These are phyloP conservation scores for Russula olivacea DNA, from an alignment of 768 basidiomycete species.

Conservation along the genomic window DNA sequence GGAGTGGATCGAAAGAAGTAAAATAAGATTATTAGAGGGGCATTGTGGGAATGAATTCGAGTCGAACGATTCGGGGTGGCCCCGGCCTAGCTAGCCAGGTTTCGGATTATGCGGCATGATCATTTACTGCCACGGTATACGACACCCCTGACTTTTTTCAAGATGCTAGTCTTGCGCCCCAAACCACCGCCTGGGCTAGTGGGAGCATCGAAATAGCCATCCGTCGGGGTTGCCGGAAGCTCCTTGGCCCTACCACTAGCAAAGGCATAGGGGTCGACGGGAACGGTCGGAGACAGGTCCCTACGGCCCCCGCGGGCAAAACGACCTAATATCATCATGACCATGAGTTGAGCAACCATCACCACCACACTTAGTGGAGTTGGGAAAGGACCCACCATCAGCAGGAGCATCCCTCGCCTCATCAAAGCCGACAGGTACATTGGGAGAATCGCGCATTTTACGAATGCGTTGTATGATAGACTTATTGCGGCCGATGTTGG, in stretches of 20 bases:
- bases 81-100: not conserved
- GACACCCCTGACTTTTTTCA: conserved; percentile 24
- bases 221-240: conserved; percentile 37
- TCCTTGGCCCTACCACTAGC: conserved; percentile 61
- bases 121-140: conserved; percentile 22
- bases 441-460: conserved; percentile 82
- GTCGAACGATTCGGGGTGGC: not conserved
- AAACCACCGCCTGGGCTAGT: conserved; percentile 15
- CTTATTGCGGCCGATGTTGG: conserved; percentile 62
- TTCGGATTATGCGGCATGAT: not conserved
- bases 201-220: conserved; percentile 11
- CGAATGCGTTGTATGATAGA: conserved; percentile 85
- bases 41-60: not conserved
- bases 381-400: conserved; percentile 39
- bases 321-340: conserved; percentile 65
- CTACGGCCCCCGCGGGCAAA: conserved; percentile 45
- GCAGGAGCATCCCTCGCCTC: conserved; percentile 37
- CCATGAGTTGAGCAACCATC: conserved; percentile 57
- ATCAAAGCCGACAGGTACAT: conserved; percentile 57
- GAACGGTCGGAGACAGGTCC: conserved; percentile 31
- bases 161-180: conserved; percentile 23
- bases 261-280: conserved; percentile 56
- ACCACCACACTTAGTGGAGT: conserved; percentile 34
- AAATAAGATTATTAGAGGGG: conserved; percentile 7
- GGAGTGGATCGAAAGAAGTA: not conserved